phyloP scores from a whole-genome alignment of 441 rosid genomes.

The Gossypium lobatum region DNA sequence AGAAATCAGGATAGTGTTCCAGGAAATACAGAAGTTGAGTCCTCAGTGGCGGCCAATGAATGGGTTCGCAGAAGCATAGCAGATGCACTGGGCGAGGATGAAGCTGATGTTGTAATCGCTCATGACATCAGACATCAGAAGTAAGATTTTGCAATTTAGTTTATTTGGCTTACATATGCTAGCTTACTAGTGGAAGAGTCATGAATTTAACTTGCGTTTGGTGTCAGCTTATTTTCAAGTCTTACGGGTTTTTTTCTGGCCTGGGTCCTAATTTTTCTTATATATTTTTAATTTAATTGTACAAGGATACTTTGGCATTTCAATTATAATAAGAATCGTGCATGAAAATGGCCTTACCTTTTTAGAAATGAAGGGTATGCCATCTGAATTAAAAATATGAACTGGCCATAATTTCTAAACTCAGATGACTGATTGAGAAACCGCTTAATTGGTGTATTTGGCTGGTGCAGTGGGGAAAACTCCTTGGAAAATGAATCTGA shows the following conservation, averaged over 20 bases:
- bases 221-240: constrained; percentile 13
- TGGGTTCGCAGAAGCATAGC: constrained; percentile 77
- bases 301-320: neutral
- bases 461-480: constrained; percentile 40
- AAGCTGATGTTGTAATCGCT: constrained; percentile 84
- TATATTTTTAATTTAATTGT: neutral
- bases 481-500: constrained; percentile 33
- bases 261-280: neutral
- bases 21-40: constrained; percentile 41
- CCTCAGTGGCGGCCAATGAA: constrained; percentile 37
- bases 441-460: constrained; percentile 14
- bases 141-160: constrained; percentile 28
- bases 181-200: neutral
- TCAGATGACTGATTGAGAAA: constrained; percentile 7
- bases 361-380: neutral
- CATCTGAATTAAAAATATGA: neutral
- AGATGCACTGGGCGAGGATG: constrained; percentile 98
- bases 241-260: neutral
- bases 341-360: neutral
- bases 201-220: constrained; percentile 11
- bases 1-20: constrained; percentile 33
- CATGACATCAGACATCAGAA: constrained; percentile 47
- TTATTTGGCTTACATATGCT: neutral
- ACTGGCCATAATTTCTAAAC: neutral
- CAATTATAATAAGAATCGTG: neutral